Percentiles rank a stretch among this genome's conserved stretches.
Conservation (phyloP, 2,329 filamentous ascomycete genomes). For the Paracorniculantispora psalliotae region DNA sequence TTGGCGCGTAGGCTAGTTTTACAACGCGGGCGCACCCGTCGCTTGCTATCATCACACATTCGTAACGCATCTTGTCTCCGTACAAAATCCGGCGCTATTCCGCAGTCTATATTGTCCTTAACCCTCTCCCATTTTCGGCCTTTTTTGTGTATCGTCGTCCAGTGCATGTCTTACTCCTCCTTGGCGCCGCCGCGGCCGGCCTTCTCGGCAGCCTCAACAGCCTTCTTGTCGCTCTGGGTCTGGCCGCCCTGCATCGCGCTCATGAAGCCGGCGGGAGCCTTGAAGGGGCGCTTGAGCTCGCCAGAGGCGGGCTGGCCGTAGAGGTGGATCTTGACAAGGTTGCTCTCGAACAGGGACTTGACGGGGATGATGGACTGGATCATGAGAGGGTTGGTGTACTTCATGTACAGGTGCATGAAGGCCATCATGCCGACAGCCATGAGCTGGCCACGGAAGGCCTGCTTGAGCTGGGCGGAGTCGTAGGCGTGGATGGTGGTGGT, state of each 20-base stretch:
- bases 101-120: not conserved
- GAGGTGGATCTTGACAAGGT: conserved; percentile 92
- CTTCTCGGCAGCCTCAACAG: conserved; percentile 74
- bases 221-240: conserved; percentile 88
- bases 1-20: not conserved
- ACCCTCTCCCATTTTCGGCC: not conserved
- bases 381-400: conserved; percentile 98
- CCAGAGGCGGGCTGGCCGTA: conserved; percentile 81
- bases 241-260: conserved; percentile 66
- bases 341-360: conserved; percentile 92
- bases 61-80: not conserved
- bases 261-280: conserved; percentile 79
- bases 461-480: conserved; percentile 79
- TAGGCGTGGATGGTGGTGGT: conserved; percentile 96
- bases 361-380: conserved; percentile 98
- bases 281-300: conserved; percentile 95
- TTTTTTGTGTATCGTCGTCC: not conserved
- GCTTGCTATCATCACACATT: not conserved
- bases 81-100: not conserved
- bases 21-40: conserved; percentile 1
- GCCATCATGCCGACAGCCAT: conserved; percentile 98
- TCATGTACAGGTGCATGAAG: conserved; percentile 98
- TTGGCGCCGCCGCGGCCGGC: conserved; percentile 65
- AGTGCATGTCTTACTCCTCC: conserved; percentile 55
- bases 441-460: conserved; percentile 80